Evolutionary conservation across 192 early-diverging fungal genomes (phyloP).

Genomic region (Coemansia sp.): DNA sequence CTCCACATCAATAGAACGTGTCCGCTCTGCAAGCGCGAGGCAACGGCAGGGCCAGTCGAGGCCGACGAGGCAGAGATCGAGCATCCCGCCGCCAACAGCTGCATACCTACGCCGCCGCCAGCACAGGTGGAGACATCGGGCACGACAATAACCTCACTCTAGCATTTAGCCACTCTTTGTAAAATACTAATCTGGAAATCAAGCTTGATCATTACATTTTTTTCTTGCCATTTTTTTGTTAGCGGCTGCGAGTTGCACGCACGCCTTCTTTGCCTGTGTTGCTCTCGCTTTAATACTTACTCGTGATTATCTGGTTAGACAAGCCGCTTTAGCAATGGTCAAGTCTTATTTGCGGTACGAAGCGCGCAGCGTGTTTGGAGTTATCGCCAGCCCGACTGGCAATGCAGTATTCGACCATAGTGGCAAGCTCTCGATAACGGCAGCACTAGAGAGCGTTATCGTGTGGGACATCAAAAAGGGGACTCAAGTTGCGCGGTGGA

Average conservation of each 20-base stretch:
- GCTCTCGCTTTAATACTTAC: background rate
- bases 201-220: conserved; percentile 7
- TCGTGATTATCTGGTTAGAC: background rate
- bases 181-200: conserved; percentile 2
- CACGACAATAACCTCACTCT: background rate
- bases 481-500: conserved; percentile 70
- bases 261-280: background rate
- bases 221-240: conserved; percentile 3
- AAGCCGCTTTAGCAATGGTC: conserved; percentile 26
- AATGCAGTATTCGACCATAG: conserved; percentile 70
- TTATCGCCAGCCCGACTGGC: conserved; percentile 67
- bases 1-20: conserved; percentile 69
- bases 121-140: background rate
- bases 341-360: conserved; percentile 81
- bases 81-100: background rate
- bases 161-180: background rate
- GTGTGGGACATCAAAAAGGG: conserved; percentile 90
- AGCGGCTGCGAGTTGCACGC: too few species aligned
- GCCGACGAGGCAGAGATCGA: conserved; percentile 1
- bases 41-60: background rate
- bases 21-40: conserved; percentile 70
- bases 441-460: conserved; percentile 78
- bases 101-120: background rate
- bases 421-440: conserved; percentile 73
- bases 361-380: conserved; percentile 75